phyloP scores from a whole-genome alignment of 176 grass and related monocot species.

The Aegilops sharonensis region DNA sequence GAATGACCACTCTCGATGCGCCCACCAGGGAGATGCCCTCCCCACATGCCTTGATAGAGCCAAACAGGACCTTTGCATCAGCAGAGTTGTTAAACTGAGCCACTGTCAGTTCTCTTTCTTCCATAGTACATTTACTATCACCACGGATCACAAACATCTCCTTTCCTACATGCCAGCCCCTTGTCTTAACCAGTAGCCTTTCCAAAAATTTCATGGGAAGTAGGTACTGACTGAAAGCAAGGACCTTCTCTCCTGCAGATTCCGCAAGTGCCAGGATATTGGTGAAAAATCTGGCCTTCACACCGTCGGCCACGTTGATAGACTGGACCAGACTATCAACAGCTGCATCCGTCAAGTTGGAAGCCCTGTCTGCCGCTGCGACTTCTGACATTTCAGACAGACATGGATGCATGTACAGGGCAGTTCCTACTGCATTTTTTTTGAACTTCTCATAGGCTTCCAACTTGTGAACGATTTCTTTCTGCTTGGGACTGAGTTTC shows the following conservation, averaged over 20 bases:
- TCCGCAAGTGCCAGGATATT: slow-evolving; percentile 70
- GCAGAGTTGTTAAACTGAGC: slow-evolving; percentile 83
- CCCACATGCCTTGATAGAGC: slow-evolving; percentile 95
- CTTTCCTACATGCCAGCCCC: slow-evolving; percentile 82
- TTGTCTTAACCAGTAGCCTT: slow-evolving; percentile 62
- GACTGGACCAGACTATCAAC: slow-evolving; percentile 51
- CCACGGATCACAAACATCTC: slow-evolving; percentile 95
- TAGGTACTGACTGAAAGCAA: slow-evolving; percentile 85
- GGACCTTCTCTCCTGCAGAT: slow-evolving; percentile 68
- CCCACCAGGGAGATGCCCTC: slow-evolving; percentile 94
- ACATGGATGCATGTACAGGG: slow-evolving; percentile 67
- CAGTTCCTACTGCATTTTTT: slow-evolving; percentile 56
- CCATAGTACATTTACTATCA: slow-evolving; percentile 47
- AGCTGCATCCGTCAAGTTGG: slow-evolving; percentile 34
- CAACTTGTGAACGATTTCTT: slow-evolving; percentile 47
- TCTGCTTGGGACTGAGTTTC: slow-evolving; percentile 60
- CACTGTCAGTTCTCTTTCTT: slow-evolving; percentile 74
- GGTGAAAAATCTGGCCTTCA: slow-evolving; percentile 86
- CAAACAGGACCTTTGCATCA: slow-evolving; percentile 87
- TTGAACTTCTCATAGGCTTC: slow-evolving; percentile 66
- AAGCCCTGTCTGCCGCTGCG: slow-evolving; percentile 45
- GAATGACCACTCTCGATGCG: slow-evolving; percentile 82
- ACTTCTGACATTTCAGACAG: slow-evolving; percentile 70
- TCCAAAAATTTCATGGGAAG: slow-evolving; percentile 88
- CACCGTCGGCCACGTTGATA: slow-evolving; percentile 49